phyloP scores from a whole-genome alignment of 2,329 filamentous ascomycete species.

The Colletotrichum horii region DNA sequence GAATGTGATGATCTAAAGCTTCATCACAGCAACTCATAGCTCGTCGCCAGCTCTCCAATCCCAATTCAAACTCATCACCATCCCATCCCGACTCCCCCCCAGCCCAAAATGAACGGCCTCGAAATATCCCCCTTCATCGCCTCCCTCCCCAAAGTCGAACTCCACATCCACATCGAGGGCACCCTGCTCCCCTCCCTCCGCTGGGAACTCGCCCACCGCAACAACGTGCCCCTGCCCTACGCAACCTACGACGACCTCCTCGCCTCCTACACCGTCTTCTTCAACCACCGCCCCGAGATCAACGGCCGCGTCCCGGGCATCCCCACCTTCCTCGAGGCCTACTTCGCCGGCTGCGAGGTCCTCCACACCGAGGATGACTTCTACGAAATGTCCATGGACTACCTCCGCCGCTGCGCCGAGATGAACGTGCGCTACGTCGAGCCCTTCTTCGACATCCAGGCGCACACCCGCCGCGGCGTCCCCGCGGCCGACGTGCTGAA shows the following conservation, averaged over 20 bases:
- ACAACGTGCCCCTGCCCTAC: constrained; percentile 71
- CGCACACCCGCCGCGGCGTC: constrained; percentile 69
- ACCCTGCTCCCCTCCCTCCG: constrained; percentile 73
- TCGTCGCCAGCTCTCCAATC: neutral
- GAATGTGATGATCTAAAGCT: neutral
- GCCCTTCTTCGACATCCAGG: constrained; percentile 83
- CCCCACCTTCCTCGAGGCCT: constrained; percentile 71
- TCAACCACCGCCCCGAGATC: constrained; percentile 42
- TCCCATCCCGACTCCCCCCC: neutral
- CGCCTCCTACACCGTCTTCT: constrained; percentile 59
- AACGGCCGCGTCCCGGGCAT: constrained; percentile 34
- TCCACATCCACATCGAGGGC: constrained; percentile 82
- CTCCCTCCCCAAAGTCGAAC: constrained; percentile 78
- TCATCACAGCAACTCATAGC: neutral
- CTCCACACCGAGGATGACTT: constrained; percentile 72
- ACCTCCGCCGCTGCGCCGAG: constrained; percentile 67
- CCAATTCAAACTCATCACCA: neutral
- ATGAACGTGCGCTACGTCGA: constrained; percentile 78
- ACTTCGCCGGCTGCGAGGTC: constrained; percentile 78
- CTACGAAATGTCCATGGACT: constrained; percentile 73
- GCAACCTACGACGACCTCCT: constrained; percentile 62
- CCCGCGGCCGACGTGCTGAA: constrained; percentile 65
- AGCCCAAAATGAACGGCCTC: constrained; percentile 31
- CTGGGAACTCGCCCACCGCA: constrained; percentile 68
- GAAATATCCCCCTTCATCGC: constrained; percentile 55